Evolutionary conservation across 148 eudicot genomes (phyloP), one percentile per base, ranked within the genome.

Genomic region (Euryodendron excelsum): DNA sequence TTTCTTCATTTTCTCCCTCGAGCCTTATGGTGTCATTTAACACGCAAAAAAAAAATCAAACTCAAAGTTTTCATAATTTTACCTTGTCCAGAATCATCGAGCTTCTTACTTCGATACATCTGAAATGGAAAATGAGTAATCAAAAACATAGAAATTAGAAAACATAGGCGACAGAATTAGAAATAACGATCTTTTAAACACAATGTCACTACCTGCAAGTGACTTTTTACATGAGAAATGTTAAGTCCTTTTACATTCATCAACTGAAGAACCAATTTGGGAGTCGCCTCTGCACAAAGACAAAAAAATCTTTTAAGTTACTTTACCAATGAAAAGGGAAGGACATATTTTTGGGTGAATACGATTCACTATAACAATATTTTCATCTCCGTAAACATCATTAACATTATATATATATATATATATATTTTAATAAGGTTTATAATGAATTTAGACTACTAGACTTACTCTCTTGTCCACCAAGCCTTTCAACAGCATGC

Each of bases 201-300:
- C 28, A 48, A 17, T 23, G n/a, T 53, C 6, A 55, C 36, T 64
- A 86, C 91, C 89, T 88, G 91, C 73, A 88, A 76, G 82, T 88
- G 91, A 72, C 91, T 88, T 78, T 88, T 88, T 15, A 88, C 91
- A 77, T 88, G 91, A 56, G 91, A 83, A 65, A 88, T 86, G 82
- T 81, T 84, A 44, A 88, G 83, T 44, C 89, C 91, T 74, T 84
- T 81, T 25, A 83, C 89, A 72, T 89, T 89, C 91, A 89, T 89
- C 81, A 89, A 15, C 77, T 89, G 89, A 76, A 86, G 88, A 56
- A 86, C 82, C 23, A 82, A 83, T 69, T 89, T 89, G 0, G 91
- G 91, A 44, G 91, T 89, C n/a, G 91, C 89, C 80, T 82, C 91
- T 89, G 69, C 79, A 69, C 30, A 34, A 67, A n/a, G 39, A 0